phyloP scores from a whole-genome alignment of 2,329 filamentous ascomycete genomes.

The Laburnicola sp. region DNA sequence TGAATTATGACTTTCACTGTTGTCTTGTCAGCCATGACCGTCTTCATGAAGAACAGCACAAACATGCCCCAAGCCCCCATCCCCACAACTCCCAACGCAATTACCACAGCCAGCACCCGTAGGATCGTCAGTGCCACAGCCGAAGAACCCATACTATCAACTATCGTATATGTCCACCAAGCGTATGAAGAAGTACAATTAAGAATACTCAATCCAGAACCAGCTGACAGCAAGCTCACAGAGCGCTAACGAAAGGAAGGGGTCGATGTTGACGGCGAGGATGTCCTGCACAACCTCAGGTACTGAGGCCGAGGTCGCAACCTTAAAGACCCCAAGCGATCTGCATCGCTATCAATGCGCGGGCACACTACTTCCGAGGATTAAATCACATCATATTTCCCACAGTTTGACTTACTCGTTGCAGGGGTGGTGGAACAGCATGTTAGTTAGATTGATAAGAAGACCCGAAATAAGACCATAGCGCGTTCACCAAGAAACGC shows the following conservation, averaged over 20 bases:
- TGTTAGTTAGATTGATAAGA: neutral
- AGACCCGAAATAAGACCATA: neutral
- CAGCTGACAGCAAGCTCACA: conserved; percentile 33
- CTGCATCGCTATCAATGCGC: neutral
- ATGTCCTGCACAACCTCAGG: neutral
- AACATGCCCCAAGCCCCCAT: conserved; percentile 32
- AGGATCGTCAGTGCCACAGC: conserved; percentile 20
- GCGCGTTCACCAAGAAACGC: neutral
- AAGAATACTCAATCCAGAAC: conserved; percentile 16
- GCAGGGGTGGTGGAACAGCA: neutral
- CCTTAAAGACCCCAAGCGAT: neutral
- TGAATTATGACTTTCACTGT: conserved; percentile 25
- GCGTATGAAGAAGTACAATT: neutral
- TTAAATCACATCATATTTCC: neutral
- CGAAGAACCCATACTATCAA: conserved; percentile 24
- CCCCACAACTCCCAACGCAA: conserved; percentile 26
- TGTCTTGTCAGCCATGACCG: conserved; percentile 3
- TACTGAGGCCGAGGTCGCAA: conserved; percentile 14
- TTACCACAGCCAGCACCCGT: conserved; percentile 26
- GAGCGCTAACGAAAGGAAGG: conserved; percentile 26
- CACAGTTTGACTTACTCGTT: neutral
- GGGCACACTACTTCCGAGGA: neutral
- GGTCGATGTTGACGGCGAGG: conserved; percentile 11
- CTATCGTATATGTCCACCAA: neutral
- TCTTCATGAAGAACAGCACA: neutral